Conservation (phyloP, 2,329 filamentous ascomycete genomes). For the Emmonsia crescens region DNA sequence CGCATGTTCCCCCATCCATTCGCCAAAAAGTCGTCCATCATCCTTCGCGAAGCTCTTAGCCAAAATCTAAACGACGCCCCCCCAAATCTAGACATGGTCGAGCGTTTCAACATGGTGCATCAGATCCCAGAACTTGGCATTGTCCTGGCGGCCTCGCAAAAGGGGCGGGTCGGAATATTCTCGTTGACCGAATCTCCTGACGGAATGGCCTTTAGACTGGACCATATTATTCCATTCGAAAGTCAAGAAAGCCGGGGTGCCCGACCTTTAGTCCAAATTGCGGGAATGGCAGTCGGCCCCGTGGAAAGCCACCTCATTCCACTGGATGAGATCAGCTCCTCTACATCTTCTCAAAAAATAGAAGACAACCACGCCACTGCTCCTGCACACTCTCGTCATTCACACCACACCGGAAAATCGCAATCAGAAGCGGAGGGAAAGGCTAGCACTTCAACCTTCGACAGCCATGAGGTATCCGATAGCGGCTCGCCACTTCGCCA, state of each 20-base stretch:
- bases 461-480: not conserved
- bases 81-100: conserved; percentile 20
- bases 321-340: conserved; percentile 24
- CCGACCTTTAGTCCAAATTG: conserved; percentile 36
- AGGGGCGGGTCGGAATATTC: conserved; percentile 46
- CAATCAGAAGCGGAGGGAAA: not conserved
- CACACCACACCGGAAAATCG: not conserved
- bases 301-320: conserved; percentile 41
- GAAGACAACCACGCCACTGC: not conserved
- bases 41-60: conserved; percentile 22
- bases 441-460: not conserved
- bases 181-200: conserved; percentile 35
- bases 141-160: conserved; percentile 47
- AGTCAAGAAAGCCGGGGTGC: conserved; percentile 37
- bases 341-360: not conserved
- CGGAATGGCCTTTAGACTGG: conserved; percentile 38
- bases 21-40: conserved; percentile 20
- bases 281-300: conserved; percentile 47
- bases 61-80: conserved; percentile 20
- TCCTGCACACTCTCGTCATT: not conserved
- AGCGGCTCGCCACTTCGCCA: not conserved
- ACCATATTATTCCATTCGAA: conserved; percentile 45
- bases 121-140: conserved; percentile 50
- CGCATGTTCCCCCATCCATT: conserved; percentile 27
- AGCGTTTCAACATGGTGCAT: conserved; percentile 48